These are phyloP conservation scores for Cystobasidiaceae sp. DNA, from an alignment of 1,284 basidiomycete genomes.

Conservation along the genomic window DNA sequence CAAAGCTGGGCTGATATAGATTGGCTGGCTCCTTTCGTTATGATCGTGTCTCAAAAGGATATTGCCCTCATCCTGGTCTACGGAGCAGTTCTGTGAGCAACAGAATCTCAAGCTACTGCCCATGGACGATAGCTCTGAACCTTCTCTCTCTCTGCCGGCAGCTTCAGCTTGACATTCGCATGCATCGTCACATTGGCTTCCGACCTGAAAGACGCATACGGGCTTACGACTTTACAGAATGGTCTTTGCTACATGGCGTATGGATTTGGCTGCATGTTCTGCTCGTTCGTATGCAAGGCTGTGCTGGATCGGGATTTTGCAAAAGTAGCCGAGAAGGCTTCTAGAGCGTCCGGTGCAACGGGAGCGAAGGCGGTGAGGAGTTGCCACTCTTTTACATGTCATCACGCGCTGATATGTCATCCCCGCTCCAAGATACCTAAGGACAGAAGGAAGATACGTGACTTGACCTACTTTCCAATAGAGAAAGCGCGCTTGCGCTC, in stretches of 20 bases:
- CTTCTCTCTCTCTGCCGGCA: not conserved
- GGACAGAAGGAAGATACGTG: conserved; percentile 32
- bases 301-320: conserved; percentile 42
- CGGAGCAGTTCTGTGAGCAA: not conserved
- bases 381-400: not conserved
- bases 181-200: conserved; percentile 33
- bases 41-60: conserved; percentile 39
- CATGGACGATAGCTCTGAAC: not conserved
- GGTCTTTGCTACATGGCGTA: conserved; percentile 66
- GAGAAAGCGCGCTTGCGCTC: conserved; percentile 44
- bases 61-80: conserved; percentile 33
- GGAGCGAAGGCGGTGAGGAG: not conserved
- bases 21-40: conserved; percentile 35
- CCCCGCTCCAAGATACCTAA: not conserved
- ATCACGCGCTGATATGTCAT: not conserved
- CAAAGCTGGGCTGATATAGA: conserved; percentile 36
- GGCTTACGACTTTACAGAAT: conserved; percentile 39
- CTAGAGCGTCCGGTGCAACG: conserved; percentile 6
- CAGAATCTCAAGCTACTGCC: not conserved
- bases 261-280: conserved; percentile 49
- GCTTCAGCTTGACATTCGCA: conserved; percentile 4
- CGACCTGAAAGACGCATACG: conserved; percentile 32
- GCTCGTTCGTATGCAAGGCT: conserved; percentile 41
- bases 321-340: conserved; percentile 31
- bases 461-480: conserved; percentile 42